Base-by-base conservation (phyloP, 108 stramenopile species). In the Skeletonema costatum region DNA sequence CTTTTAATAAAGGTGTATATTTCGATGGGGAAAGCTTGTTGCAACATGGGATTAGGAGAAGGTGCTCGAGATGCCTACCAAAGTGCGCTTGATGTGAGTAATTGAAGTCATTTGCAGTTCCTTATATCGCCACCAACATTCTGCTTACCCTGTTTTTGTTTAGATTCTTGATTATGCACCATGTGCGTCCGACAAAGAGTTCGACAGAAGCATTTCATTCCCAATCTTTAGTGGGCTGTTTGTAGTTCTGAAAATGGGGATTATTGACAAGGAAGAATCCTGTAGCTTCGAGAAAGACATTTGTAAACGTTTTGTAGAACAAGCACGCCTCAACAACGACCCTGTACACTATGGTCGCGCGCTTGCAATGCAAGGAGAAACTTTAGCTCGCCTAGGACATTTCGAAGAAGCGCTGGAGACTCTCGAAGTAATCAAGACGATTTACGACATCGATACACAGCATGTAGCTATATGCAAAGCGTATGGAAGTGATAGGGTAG, bases 181-280 rank as follows among this genome's bases (percentile, higher is more conserved):
- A 19, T 75, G 69, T 31, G 78, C 83, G 2, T 41, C 56, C 29
- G 64, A 33, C 30, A 39, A 42, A 25, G 62, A 58, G 3, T 80
- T 80, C 39, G 87, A 92, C 59, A 82, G 88, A 60, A 82, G 84
- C n/a, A 71, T 89, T 32, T 63, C 82, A 5, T 92, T 92, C 64
- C 91, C 88, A 2, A 87, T 86, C 17, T 90, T 87, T 66, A 76
- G 71, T 46, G 87, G 89, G 51, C 74, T 88, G 12, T 87, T 87
- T 56, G 60, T 71, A 38, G 70, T 80, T 21, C 71, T 90, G 11
- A 86, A 86, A 48, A 80, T 79, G 64, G 86, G 87, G 2, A 71
- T 74, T 5, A 88, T 86, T 41, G 21, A 76, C 39, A 65, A 87
- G 59, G 84, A 90, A 50, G 75, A 63, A 8, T 60, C 79, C 29